Conservation (phyloP, 2,329 filamentous ascomycete species). For the Colletotrichum spaethianum region DNA sequence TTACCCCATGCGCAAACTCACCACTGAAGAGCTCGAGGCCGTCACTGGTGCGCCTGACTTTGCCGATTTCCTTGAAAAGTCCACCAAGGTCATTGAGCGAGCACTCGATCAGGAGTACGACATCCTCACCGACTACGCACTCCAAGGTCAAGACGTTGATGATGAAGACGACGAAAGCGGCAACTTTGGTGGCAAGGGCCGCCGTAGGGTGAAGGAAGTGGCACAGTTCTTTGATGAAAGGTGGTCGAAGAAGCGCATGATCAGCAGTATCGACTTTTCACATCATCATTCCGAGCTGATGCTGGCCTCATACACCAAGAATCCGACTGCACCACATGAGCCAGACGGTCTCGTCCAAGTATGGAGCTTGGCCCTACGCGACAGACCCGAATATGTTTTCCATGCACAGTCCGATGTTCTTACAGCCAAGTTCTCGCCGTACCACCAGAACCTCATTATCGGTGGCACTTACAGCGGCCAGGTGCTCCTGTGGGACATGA, state of each 20-base stretch:
- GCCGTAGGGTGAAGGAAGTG: constrained; percentile 85
- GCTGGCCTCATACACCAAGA: constrained; percentile 96
- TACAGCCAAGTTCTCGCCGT: constrained; percentile 97
- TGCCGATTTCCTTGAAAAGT: constrained; percentile 93
- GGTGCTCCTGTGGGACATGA: constrained; percentile 96
- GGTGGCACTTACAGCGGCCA: constrained; percentile 98
- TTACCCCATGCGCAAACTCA: constrained; percentile 86
- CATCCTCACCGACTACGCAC: constrained; percentile 92
- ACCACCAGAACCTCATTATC: constrained; percentile 95
- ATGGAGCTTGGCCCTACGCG: constrained; percentile 96
- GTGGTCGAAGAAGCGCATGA: constrained; percentile 98
- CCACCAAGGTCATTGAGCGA: constrained; percentile 96
- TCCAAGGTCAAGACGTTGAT: constrained; percentile 81
- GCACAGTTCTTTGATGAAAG: constrained; percentile 94
- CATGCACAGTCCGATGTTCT: constrained; percentile 96
- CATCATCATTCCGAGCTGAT: constrained; percentile 95
- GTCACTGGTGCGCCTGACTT: constrained; percentile 95
- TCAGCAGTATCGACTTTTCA: constrained; percentile 95
- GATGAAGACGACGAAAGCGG: constrained; percentile 87
- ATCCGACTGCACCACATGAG: constrained; percentile 93
- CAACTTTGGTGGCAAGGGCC: constrained; percentile 78
- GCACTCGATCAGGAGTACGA: constrained; percentile 97
- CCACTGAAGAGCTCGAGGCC: constrained; percentile 87
- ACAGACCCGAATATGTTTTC: constrained; percentile 95
- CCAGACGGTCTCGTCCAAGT: constrained; percentile 94